Conservation (phyloP, 805 yeast genomes). For the Starmerella asiatica region DNA sequence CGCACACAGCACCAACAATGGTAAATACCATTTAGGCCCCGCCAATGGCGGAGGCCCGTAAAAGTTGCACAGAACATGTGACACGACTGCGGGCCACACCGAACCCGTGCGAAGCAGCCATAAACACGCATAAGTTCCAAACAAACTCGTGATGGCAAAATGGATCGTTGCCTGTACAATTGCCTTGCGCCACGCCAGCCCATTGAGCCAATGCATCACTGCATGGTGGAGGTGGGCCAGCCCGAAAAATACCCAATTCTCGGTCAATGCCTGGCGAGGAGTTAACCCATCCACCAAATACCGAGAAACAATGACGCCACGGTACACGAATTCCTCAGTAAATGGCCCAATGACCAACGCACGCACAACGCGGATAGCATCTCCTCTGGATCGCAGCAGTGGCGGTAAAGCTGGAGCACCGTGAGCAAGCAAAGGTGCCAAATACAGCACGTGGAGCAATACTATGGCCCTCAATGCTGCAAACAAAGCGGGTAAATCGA, state of each 20-base stretch:
- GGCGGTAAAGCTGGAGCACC: slow-evolving; percentile 4
- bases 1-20: slow-evolving; percentile 34
- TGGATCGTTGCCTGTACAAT: slow-evolving; percentile 35
- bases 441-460: slow-evolving; percentile 7
- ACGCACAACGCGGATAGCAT: slow-evolving; percentile 31
- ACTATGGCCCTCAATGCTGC: background rate
- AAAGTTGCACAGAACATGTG: slow-evolving; percentile 56
- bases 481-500: background rate
- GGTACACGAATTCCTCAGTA: slow-evolving; percentile 63
- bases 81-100: slow-evolving; percentile 43
- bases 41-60: slow-evolving; percentile 47
- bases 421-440: slow-evolving; percentile 3
- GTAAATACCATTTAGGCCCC: slow-evolving; percentile 8
- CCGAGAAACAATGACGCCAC: slow-evolving; percentile 34
- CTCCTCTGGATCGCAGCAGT: background rate
- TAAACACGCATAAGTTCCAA: slow-evolving; percentile 54
- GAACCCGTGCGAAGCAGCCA: slow-evolving; percentile 40
- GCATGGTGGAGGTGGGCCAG: slow-evolving; percentile 72
- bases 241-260: slow-evolving; percentile 57
- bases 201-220: slow-evolving; percentile 31
- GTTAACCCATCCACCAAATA: slow-evolving; percentile 21
- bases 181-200: slow-evolving; percentile 5
- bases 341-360: slow-evolving; percentile 58
- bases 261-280: slow-evolving; percentile 23
- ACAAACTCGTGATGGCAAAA: slow-evolving; percentile 48